Evolutionary conservation across 352 stramenopile species (phyloP).

Genomic region (Phytopythium ostracodes): DNA sequence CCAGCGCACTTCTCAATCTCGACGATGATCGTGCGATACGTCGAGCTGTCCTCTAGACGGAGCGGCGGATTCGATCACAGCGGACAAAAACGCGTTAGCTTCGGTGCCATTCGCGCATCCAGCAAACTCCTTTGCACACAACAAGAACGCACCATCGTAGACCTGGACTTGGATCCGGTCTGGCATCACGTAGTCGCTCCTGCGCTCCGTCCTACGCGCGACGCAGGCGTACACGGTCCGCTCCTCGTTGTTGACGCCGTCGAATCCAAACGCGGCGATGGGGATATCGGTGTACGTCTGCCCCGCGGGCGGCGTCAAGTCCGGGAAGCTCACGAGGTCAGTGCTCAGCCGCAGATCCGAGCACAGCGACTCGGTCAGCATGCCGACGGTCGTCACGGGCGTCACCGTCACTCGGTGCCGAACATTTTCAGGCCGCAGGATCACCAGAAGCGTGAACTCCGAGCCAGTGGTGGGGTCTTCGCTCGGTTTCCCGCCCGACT

Average conservation of each 20-base stretch:
- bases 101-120: neutral
- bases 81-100: neutral
- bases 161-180: constrained; percentile 77
- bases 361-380: constrained; percentile 52
- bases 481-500: neutral
- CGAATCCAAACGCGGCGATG: constrained; percentile 33
- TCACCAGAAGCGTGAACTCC: constrained; percentile 59
- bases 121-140: no score
- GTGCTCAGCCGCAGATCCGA: constrained; percentile 52
- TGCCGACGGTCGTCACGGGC: constrained; percentile 37
- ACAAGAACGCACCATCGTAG: constrained; percentile 30
- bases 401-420: constrained; percentile 63
- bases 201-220: constrained; percentile 28
- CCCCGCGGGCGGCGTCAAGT: constrained; percentile 33
- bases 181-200: constrained; percentile 85
- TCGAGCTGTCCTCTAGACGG: constrained; percentile 30
- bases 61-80: neutral
- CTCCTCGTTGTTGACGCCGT: constrained; percentile 26
- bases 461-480: constrained; percentile 2
- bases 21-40: constrained; percentile 50
- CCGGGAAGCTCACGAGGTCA: constrained; percentile 56
- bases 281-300: constrained; percentile 30
- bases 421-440: constrained; percentile 75
- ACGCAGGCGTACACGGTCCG: constrained; percentile 50
- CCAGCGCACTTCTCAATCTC: constrained; percentile 72